Percentiles rank a stretch among this genome's conserved stretches.
phyloP scores from a whole-genome alignment of 148 eudicot species.

The Cornus florida region DNA sequence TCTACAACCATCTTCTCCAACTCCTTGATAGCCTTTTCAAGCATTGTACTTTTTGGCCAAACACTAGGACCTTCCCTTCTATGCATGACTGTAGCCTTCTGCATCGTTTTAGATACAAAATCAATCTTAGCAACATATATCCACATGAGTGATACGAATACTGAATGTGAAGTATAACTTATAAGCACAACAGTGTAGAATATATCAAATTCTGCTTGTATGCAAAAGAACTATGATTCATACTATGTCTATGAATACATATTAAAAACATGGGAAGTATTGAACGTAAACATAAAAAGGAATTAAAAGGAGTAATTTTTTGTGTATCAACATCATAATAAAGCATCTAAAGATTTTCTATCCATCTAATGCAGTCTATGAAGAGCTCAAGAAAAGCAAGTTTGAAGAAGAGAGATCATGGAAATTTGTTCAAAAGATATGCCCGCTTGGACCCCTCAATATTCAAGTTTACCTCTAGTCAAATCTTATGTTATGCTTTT shows the following conservation, averaged over 20 bases:
- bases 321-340: too few relatives aligned
- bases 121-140: not conserved
- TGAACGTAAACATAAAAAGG: not conserved
- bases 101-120: conserved; percentile 20
- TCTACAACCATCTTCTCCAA: conserved; percentile 93
- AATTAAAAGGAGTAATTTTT: not conserved
- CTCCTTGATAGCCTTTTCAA: conserved; percentile 88
- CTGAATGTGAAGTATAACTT: not conserved
- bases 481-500: too few relatives aligned
- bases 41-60: conserved; percentile 61
- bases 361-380: too few relatives aligned
- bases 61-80: conserved; percentile 74
- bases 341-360: not conserved
- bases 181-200: not conserved
- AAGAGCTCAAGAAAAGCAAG: too few relatives aligned
- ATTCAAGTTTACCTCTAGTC: too few relatives aligned
- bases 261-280: too few relatives aligned
- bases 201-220: not conserved
- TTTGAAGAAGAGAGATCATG: too few relatives aligned
- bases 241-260: not conserved
- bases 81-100: conserved; percentile 54
- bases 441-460: too few relatives aligned
- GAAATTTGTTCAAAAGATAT: too few relatives aligned
- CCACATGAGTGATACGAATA: not conserved
- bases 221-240: not conserved